Conservation (phyloP, 768 basidiomycete genomes). For the Lenzites betulinus region DNA sequence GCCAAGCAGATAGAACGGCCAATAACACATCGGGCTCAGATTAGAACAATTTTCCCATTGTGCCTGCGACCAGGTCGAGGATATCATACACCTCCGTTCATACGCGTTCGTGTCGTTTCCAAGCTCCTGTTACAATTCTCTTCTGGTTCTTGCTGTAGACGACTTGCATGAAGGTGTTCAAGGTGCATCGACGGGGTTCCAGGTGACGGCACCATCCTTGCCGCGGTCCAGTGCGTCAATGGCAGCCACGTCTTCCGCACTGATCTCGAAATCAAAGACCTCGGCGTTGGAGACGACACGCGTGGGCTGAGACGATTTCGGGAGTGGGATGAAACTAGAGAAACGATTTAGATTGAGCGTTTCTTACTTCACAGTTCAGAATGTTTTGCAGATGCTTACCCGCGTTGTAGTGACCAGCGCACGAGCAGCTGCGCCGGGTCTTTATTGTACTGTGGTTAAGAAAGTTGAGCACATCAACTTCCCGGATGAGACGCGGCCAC, state of each 20-base stretch:
- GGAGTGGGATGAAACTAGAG: constrained; percentile 74
- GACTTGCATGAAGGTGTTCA: not conserved
- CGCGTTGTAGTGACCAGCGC: constrained; percentile 87
- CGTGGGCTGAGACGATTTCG: constrained; percentile 71
- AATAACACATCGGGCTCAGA: not conserved
- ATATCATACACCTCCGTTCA: not conserved
- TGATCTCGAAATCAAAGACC: constrained; percentile 75
- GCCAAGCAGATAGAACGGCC: not conserved
- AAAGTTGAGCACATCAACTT: constrained; percentile 2
- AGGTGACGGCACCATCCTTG: constrained; percentile 69
- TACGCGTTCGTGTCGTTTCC: not conserved
- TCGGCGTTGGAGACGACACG: constrained; percentile 76
- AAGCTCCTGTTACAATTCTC: not conserved
- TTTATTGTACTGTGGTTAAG: constrained; percentile 39
- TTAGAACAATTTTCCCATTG: too few species aligned
- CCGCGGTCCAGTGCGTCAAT: constrained; percentile 76
- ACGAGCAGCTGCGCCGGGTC: constrained; percentile 82
- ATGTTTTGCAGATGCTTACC: constrained; percentile 40
- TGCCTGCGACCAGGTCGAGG: too few species aligned
- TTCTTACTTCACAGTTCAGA: not conserved
- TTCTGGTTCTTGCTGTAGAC: not conserved
- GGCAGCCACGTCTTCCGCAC: constrained; percentile 59
- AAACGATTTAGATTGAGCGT: not conserved
- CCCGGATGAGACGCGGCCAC: not conserved
- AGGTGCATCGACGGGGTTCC: constrained; percentile 76